phyloP scores from a whole-genome alignment of 805 yeast genomes.

The Zygosaccharomyces bisporus region DNA sequence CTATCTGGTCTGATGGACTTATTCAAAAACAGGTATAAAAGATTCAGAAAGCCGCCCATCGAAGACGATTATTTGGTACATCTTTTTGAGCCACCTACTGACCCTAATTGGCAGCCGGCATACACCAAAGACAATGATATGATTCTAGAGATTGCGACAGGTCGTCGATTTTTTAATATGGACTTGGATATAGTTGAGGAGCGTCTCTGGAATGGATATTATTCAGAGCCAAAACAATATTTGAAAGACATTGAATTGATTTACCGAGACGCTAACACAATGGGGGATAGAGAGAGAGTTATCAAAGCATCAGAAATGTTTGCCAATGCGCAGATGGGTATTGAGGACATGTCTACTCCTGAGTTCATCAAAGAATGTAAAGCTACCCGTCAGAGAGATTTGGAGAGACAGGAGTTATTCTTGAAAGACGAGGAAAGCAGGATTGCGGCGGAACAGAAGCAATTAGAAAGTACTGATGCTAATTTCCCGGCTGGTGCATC shows the following conservation, averaged over 20 bases:
- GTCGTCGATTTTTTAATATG: conserved; percentile 74
- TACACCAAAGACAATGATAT: conserved; percentile 59
- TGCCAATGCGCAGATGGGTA: conserved; percentile 92
- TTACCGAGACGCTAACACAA: conserved; percentile 65
- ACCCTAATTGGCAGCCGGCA: conserved; percentile 38
- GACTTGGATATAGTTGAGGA: conserved; percentile 93
- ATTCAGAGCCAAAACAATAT: conserved; percentile 88
- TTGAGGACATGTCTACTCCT: conserved; percentile 80
- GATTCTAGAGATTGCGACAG: conserved; percentile 78
- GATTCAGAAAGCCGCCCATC: conserved; percentile 86
- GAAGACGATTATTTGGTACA: conserved; percentile 73
- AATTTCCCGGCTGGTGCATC: conserved; percentile 12
- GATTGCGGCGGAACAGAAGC: conserved; percentile 9
- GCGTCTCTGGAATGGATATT: conserved; percentile 93
- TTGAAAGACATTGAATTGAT: conserved; percentile 81
- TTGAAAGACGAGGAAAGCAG: conserved; percentile 37
- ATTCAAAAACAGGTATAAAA: conserved; percentile 78
- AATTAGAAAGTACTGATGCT: conserved; percentile 5
- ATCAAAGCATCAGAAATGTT: conserved; percentile 87
- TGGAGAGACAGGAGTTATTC: conserved; percentile 43
- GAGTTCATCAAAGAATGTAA: conserved; percentile 74
- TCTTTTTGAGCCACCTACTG: conserved; percentile 60
- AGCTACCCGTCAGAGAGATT: conserved; percentile 64
- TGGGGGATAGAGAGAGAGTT: conserved; percentile 80
- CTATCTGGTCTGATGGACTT: conserved; percentile 85